Conservation (phyloP, 2,329 filamentous ascomycete genomes). For the Colletotrichum tamarilloi region DNA sequence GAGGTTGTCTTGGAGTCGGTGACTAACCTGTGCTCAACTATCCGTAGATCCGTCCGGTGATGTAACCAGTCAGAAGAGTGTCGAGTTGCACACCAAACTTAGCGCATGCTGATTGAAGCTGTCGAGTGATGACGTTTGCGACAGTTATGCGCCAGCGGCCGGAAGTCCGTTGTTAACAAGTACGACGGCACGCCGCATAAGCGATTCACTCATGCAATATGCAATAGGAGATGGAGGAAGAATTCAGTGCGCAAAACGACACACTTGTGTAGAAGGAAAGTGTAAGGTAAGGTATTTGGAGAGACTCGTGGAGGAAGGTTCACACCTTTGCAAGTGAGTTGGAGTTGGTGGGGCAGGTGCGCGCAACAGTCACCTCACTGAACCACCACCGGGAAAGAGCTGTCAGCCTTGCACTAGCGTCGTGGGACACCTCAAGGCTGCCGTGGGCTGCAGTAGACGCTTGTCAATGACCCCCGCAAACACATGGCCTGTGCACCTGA, state of each 20-base stretch:
- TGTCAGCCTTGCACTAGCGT: slow-evolving; percentile 32
- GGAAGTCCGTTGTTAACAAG: not conserved
- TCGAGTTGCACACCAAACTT: not conserved
- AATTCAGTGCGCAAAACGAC: not conserved
- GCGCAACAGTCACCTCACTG: slow-evolving; percentile 2
- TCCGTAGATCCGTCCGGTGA: not conserved
- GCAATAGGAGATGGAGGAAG: not conserved
- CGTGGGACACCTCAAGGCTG: slow-evolving; percentile 16
- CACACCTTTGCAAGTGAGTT: slow-evolving; percentile 12
- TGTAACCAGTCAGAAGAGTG: not conserved
- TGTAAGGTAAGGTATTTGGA: not conserved
- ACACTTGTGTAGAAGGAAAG: not conserved
- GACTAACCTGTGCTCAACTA: not conserved
- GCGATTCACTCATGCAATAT: not conserved
- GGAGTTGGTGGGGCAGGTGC: slow-evolving; percentile 29
- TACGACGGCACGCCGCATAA: not conserved
- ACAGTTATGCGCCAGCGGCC: slow-evolving; percentile 6
- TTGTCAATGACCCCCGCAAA: slow-evolving; percentile 22
- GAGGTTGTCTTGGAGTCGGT: not conserved
- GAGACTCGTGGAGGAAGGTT: slow-evolving; percentile 7
- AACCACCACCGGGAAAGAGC: slow-evolving; percentile 23
- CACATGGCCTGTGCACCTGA: slow-evolving; percentile 20
- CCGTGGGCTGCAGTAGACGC: not conserved
- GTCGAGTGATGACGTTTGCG: slow-evolving; percentile 30
- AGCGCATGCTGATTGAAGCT: slow-evolving; percentile 15